Evolutionary conservation across 2,329 filamentous ascomycete species (phyloP).

Genomic region (Aspergillus sp.): DNA sequence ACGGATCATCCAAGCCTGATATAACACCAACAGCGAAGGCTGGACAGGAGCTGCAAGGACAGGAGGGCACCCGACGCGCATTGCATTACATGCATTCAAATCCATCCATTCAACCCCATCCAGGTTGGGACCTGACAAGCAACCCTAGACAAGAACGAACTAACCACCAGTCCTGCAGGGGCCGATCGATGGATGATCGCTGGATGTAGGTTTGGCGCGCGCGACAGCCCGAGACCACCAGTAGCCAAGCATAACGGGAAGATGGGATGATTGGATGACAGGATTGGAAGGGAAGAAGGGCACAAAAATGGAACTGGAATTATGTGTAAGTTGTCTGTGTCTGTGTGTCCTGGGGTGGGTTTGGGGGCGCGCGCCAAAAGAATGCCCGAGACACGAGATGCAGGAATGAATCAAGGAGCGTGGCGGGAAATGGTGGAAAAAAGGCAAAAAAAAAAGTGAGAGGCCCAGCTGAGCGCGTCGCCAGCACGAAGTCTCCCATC

Average conservation of each 20-base stretch:
- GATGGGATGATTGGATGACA: no score
- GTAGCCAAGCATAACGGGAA: no score
- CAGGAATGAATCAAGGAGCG: slow-evolving; percentile 4
- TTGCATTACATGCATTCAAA: slow-evolving; percentile 4
- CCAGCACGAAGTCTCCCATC: background rate
- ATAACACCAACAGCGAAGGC: slow-evolving; percentile 12
- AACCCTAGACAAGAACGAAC: background rate
- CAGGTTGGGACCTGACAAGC: background rate
- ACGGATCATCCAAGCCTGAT: slow-evolving; percentile 11
- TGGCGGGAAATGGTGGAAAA: no score
- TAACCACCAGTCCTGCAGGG: background rate
- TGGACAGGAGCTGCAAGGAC: slow-evolving; percentile 7
- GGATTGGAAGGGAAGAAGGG: no score
- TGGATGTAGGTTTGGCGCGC: background rate
- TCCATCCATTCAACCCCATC: background rate
- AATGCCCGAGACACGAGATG: slow-evolving; percentile 8
- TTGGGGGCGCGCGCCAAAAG: background rate
- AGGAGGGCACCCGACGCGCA: slow-evolving; percentile 3
- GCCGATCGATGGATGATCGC: slow-evolving; percentile 2
- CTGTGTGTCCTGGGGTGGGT: no score
- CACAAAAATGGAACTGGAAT: no score
- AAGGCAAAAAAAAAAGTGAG: background rate
- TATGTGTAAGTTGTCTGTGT: no score
- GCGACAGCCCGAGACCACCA: background rate
- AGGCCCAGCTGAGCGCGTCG: slow-evolving; percentile 6